phyloP scores from a whole-genome alignment of 2,329 filamentous ascomycete genomes.

The Alternaria sp. region DNA sequence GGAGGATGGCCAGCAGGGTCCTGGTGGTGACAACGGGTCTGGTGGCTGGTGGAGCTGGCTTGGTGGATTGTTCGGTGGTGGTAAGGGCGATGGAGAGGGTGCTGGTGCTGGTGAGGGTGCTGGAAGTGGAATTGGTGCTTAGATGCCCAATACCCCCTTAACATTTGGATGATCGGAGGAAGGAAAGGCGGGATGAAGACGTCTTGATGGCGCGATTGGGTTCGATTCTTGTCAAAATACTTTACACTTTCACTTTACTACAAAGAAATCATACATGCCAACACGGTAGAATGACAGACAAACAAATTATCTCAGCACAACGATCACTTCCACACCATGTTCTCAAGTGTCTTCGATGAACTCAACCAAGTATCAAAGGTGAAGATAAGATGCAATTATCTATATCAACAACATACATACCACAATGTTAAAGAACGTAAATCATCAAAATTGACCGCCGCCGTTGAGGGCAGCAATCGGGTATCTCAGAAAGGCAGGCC shows the following conservation, averaged over 20 bases:
- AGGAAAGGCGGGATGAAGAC: background rate
- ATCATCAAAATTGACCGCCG: slow-evolving; percentile 22
- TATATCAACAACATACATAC: background rate
- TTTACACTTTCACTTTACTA: background rate
- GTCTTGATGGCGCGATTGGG: background rate
- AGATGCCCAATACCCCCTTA: background rate
- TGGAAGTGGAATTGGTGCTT: background rate
- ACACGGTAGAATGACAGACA: background rate
- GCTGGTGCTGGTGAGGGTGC: background rate
- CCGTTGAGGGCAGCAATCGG: slow-evolving; percentile 40
- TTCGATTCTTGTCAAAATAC: background rate
- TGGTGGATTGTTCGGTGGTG: slow-evolving; percentile 4
- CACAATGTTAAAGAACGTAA: slow-evolving; percentile 1
- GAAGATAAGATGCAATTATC: background rate
- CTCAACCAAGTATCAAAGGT: background rate
- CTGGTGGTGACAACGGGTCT: background rate
- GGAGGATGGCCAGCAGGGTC: background rate
- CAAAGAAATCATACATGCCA: background rate
- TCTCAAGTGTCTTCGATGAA: background rate
- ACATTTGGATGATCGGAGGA: background rate
- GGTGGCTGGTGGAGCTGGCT: slow-evolving; percentile 18
- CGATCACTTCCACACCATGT: background rate
- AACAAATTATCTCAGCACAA: background rate
- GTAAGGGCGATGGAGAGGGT: background rate
- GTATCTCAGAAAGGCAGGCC: slow-evolving; percentile 31